These are phyloP conservation scores for Blastobotrys aristatus DNA, from an alignment of 1,139 yeast genomes.

Conservation along the genomic window DNA sequence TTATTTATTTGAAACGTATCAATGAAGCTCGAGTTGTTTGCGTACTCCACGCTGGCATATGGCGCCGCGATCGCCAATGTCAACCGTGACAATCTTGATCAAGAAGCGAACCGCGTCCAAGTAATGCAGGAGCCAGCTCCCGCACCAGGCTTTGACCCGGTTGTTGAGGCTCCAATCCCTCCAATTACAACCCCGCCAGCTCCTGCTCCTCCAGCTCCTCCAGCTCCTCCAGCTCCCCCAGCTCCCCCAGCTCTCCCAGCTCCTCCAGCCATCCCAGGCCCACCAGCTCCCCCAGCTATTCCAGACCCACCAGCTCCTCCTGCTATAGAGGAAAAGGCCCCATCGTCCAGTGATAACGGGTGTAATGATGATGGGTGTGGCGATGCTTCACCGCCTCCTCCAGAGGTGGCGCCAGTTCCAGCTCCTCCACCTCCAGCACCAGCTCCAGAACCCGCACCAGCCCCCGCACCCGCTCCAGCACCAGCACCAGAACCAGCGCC, in stretches of 20 bases:
- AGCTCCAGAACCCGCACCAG: background rate
- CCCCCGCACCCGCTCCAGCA: background rate
- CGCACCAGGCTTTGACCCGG: background rate
- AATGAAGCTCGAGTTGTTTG: background rate
- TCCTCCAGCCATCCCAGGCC: conserved; percentile 1
- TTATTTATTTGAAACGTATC: too few relatives aligned
- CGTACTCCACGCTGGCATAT: background rate
- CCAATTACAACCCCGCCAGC: conserved; percentile 2
- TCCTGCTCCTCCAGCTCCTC: conserved; percentile 1
- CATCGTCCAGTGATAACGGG: too few relatives aligned
- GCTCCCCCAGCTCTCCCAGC: background rate
- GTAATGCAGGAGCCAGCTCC: background rate
- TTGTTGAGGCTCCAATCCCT: background rate
- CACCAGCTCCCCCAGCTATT: conserved; percentile 1
- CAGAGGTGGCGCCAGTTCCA: background rate
- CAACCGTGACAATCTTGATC: background rate
- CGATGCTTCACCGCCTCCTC: background rate
- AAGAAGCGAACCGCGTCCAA: background rate
- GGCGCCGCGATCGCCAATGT: background rate
- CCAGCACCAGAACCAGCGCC: too few relatives aligned
- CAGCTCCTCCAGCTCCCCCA: conserved; percentile 1
- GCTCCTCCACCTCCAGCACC: background rate
- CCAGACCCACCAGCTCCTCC: background rate
- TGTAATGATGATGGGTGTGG: too few relatives aligned
- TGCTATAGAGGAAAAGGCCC: background rate